Evolutionary conservation across 1,284 basidiomycete genomes (phyloP).

Genomic region (Melampsora americana): DNA sequence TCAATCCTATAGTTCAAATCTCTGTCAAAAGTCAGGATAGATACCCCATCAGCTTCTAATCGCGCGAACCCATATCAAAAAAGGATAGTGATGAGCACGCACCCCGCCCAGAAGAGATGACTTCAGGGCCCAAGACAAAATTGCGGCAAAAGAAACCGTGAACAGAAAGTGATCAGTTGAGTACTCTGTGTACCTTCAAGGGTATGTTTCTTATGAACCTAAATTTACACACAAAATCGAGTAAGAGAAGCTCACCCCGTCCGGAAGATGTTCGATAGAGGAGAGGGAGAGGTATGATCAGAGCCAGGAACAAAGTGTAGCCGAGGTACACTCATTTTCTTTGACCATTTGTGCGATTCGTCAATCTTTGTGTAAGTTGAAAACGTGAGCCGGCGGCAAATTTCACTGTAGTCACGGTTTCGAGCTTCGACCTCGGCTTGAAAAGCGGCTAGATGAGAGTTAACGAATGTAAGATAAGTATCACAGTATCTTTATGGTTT

Average conservation of each 20-base stretch:
- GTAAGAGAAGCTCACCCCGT: constrained; percentile 15
- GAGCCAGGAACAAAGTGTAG: background rate
- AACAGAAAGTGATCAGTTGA: background rate
- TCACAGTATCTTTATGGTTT: constrained; percentile 17
- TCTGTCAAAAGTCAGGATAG: background rate
- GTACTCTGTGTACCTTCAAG: background rate
- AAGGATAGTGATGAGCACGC: background rate
- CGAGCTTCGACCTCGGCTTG: constrained; percentile 30
- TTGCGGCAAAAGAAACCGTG: background rate
- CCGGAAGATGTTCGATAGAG: constrained; percentile 17
- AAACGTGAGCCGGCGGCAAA: constrained; percentile 36
- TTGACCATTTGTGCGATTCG: background rate
- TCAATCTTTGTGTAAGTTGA: background rate
- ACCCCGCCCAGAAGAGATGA: constrained; percentile 35
- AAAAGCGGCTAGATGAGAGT: constrained; percentile 35
- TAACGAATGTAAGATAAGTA: constrained; percentile 34
- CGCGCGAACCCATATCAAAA: background rate
- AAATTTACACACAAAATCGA: background rate
- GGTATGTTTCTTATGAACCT: background rate
- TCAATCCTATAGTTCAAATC: constrained; percentile 38
- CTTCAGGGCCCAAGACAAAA: background rate
- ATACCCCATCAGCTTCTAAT: background rate
- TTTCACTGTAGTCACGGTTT: constrained; percentile 34
- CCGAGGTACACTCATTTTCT: constrained; percentile 2
- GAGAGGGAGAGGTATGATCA: constrained; percentile 8